Evolutionary conservation across 169 alveolate genomes (phyloP).

Genomic region (Babesia ovis): DNA sequence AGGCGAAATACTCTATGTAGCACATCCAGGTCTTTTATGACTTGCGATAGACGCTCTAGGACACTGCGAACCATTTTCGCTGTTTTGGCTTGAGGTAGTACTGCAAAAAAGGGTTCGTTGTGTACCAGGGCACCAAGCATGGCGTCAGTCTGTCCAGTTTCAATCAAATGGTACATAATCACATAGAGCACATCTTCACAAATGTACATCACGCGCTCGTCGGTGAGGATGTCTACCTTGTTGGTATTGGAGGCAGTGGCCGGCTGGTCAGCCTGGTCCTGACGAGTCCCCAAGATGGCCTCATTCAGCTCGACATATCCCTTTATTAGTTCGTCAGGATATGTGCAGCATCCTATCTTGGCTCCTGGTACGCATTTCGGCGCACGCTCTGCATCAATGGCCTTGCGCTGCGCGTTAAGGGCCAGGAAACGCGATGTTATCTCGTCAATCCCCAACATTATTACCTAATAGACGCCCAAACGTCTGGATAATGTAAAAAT

Average conservation of each 20-base stretch:
- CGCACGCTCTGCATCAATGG: slow-evolving; percentile 44
- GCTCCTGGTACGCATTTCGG: slow-evolving; percentile 65
- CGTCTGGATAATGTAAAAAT: too few relatives aligned
- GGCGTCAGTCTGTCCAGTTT: slow-evolving; percentile 70
- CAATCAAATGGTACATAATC: slow-evolving; percentile 53
- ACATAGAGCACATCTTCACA: slow-evolving; percentile 58
- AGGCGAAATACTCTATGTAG: slow-evolving; percentile 84
- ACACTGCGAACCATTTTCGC: slow-evolving; percentile 74
- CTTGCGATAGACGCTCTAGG: slow-evolving; percentile 74
- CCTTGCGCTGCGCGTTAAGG: slow-evolving; percentile 32
- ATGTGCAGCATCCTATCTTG: slow-evolving; percentile 62
- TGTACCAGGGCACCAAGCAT: slow-evolving; percentile 71
- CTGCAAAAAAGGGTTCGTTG: slow-evolving; percentile 74
- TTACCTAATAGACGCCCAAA: too few relatives aligned
- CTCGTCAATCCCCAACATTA: slow-evolving; percentile 53
- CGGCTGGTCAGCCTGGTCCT: not conserved
- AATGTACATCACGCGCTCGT: slow-evolving; percentile 57
- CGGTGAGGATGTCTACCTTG: slow-evolving; percentile 36
- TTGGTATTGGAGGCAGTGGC: slow-evolving; percentile 8
- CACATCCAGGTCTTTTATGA: slow-evolving; percentile 68
- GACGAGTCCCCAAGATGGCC: slow-evolving; percentile 25
- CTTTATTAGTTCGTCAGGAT: slow-evolving; percentile 41
- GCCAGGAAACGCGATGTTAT: slow-evolving; percentile 35
- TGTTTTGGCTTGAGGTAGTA: slow-evolving; percentile 79
- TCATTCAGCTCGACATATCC: slow-evolving; percentile 58